Evolutionary conservation across 1,139 yeast genomes (phyloP), one percentile per base, ranked within the genome.

Genomic region (Kodamaea fungicola): DNA sequence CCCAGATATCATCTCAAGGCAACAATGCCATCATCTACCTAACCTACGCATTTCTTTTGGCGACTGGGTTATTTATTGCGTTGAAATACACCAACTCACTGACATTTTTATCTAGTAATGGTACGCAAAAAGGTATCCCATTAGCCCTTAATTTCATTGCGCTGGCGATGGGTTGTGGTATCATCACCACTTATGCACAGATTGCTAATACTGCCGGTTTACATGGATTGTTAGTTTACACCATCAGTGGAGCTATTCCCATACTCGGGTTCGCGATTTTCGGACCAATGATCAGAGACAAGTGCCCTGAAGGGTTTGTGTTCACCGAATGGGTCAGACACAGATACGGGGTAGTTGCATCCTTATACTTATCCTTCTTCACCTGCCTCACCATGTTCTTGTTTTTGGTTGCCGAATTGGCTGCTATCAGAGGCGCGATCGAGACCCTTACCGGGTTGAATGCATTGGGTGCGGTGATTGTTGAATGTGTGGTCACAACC

Each of bases 241-340:
- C 89, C 1, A 50, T 87, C n/a, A 66, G 83, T 27, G 94, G 96
- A 25, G 81, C 96, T 1, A 59, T 89, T 34, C 97, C 97, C 3
- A 81, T 90, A 61, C 67, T 86, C 44, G 64, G 88, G 12, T 90
- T 90, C 65, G 89, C 95, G 1, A 71, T 76, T 37, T 64, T 86
- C 40, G 97, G 97, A 0, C 97, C 97, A 0, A 57, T 80, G 8
- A 83, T 90, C 44, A 71, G 96, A 48, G 74, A 67, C 43, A 76
- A 76, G 48, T 86, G 96, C 52, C 97, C 97, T 1, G 80, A 85
- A 7, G 97, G 97, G 4, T 90, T 90, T 56, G 88, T 90, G 30
- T 67, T 90, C 46, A 87, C 96, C n/a, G 96, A 89, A 57, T 90
- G 97, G 97, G 94, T 87, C 9, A 75, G 87, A 53, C 79, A 77